Evolutionary conservation across 2,329 filamentous ascomycete species (phyloP), one percentile per base, ranked within the genome.

Genomic region (Colletotrichum phormii): DNA sequence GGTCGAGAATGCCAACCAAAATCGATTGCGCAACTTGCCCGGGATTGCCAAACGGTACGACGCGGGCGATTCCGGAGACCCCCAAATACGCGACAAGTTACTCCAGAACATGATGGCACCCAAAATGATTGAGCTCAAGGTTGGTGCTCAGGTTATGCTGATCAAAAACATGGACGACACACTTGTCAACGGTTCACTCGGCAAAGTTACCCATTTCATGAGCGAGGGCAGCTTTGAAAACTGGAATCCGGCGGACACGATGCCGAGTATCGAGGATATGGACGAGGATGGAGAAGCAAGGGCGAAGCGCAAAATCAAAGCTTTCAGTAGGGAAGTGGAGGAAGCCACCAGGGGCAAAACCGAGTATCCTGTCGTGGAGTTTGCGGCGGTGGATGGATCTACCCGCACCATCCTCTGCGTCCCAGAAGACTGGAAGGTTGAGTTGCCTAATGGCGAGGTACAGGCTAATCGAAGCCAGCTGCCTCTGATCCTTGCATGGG

Each of bases 121-220:
- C 0, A 92, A 93, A 77, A 80, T 83, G 0, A 89, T 99, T 24
- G 90, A 93, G 42, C 84, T 99, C 35, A 98, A 98, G 82, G 92
- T 97, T 75, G 94, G 95, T 11, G 94, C 97, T 0, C 97, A 99
- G 80, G 97, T 99, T 57, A 99, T 99, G 97, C 86, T 99, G n/a
- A 98, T 99, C 87, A 99, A 99, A 82, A 99, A 99, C 78, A 92
- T 98, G 84, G 97, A 99, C 79, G 95, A 98, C 51, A 92, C 90
- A 0, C 88, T 99, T 0, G 97, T 98, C 76, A 99, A 99, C 79
- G 97, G 97, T 5, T 97, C 96, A 0, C 87, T 99, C 11, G 97
- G 97, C 29, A 95, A 93, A 74, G 93, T 99, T 5, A 88, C 92
- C 13, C 90, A 89, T 6, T 97, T 98, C 82, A 95, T 95, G 81